These are phyloP conservation scores for Dactylellina leptospora DNA, from an alignment of 2,329 filamentous ascomycete genomes.

Conservation along the genomic window DNA sequence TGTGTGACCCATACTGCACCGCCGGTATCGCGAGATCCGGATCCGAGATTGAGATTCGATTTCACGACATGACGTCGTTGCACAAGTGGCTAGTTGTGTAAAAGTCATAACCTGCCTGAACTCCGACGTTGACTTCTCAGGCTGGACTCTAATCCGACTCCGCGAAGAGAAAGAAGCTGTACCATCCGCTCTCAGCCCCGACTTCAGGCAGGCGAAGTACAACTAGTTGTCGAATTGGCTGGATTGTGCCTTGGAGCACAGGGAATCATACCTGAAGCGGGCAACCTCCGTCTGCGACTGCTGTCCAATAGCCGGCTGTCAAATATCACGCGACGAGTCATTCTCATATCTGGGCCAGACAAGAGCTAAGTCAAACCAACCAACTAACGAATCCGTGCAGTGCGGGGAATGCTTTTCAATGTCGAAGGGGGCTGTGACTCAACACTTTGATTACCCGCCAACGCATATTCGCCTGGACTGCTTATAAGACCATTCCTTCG, in stretches of 20 bases:
- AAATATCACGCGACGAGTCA: constrained; percentile 42
- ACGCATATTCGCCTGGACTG: constrained; percentile 10
- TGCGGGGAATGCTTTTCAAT: neutral
- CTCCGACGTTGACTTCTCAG: neutral
- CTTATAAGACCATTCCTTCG: constrained; percentile 42
- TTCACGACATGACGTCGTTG: constrained; percentile 4
- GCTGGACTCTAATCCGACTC: constrained; percentile 10
- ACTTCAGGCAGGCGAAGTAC: no score
- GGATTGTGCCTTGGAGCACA: constrained; percentile 9
- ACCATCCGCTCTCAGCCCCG: neutral
- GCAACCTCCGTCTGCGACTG: neutral
- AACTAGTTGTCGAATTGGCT: constrained; percentile 3
- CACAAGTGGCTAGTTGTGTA: neutral
- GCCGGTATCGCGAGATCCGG: neutral
- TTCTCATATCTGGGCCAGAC: neutral
- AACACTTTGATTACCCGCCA: constrained; percentile 20
- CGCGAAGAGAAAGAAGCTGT: constrained; percentile 2
- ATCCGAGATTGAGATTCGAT: neutral
- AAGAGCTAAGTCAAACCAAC: neutral
- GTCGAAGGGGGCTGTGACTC: constrained; percentile 40
- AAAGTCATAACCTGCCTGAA: neutral
- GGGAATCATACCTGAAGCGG: constrained; percentile 15
- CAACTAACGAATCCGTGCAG: neutral
- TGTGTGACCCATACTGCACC: neutral
- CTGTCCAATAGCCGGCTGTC: constrained; percentile 12